A percentile compares a stretch with the other conserved stretches of the same genome.
phyloP scores from a whole-genome alignment of 345 rosid species.

The Linum tenue region DNA sequence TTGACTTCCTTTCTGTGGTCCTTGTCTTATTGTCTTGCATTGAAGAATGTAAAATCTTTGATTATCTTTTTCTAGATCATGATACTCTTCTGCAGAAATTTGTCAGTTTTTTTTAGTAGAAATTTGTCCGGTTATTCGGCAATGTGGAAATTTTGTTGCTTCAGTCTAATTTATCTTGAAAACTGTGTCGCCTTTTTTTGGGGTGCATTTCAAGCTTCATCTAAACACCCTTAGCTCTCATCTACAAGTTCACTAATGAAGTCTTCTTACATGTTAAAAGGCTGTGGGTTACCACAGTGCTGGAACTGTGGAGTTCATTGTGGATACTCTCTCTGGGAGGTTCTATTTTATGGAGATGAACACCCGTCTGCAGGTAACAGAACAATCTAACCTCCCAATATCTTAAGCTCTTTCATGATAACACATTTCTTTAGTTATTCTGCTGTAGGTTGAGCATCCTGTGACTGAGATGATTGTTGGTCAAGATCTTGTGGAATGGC shows the following conservation, averaged over 20 bases:
- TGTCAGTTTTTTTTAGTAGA: too few relatives aligned
- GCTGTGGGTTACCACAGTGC: conserved; percentile 94
- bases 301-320: conserved; percentile 94
- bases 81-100: background rate
- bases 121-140: background rate
- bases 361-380: conserved; percentile 81
- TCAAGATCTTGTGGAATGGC: conserved; percentile 98
- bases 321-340: conserved; percentile 62
- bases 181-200: background rate
- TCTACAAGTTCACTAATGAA: conserved; percentile 19
- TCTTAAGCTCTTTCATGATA: conserved; percentile 5
- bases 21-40: background rate
- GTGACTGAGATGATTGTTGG: conserved; percentile 96
- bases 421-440: conserved; percentile 14
- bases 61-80: too few relatives aligned
- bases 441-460: conserved; percentile 83
- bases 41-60: background rate
- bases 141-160: background rate
- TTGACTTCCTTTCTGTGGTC: background rate
- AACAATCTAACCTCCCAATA: conserved; percentile 7
- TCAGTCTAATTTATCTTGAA: background rate
- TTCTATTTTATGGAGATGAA: conserved; percentile 98
- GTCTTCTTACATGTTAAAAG: conserved; percentile 39
- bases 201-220: background rate
- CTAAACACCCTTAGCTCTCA: background rate